phyloP scores from a whole-genome alignment of 139 green algal genomes.

The Tetradesmus obliquus region DNA sequence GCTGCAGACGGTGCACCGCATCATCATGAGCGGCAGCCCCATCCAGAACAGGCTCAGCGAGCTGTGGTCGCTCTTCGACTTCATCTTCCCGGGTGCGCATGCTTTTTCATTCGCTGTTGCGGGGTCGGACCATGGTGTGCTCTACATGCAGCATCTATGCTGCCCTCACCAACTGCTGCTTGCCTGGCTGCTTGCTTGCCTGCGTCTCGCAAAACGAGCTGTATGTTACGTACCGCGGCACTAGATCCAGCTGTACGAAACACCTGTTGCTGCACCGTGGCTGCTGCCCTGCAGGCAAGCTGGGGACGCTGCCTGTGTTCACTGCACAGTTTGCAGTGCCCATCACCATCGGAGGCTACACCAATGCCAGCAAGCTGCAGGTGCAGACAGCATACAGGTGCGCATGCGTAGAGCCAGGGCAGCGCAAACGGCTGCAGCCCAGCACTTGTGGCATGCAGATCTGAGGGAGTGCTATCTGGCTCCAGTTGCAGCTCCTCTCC shows the following conservation, averaged over 20 bases:
- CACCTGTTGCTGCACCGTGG: neutral
- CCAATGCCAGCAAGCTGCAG: slow-evolving; percentile 82
- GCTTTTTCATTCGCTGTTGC: neutral
- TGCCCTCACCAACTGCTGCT: neutral
- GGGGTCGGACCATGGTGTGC: too few relatives aligned
- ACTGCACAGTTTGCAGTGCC: slow-evolving; percentile 92
- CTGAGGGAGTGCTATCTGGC: too few relatives aligned
- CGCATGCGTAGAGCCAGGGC: neutral
- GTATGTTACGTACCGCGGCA: neutral
- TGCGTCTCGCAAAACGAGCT: neutral
- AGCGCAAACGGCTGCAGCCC: too few relatives aligned
- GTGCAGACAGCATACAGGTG: slow-evolving; percentile 87
- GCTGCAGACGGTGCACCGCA: slow-evolving; percentile 78
- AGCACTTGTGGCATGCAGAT: too few relatives aligned
- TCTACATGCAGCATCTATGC: neutral
- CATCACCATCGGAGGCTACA: slow-evolving; percentile 93
- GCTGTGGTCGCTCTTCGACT: slow-evolving; percentile 99
- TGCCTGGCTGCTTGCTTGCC: neutral
- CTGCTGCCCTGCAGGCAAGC: slow-evolving; percentile 65
- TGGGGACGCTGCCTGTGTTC: slow-evolving; percentile 98
- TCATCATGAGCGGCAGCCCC: slow-evolving; percentile 95
- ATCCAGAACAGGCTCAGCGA: slow-evolving; percentile 98
- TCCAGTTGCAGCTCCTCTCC: too few relatives aligned
- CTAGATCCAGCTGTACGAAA: too few relatives aligned
- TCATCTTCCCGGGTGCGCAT: slow-evolving; percentile 89